Evolutionary conservation across 805 yeast genomes (phyloP).

Genomic region (Starmerella sirachaensis): DNA sequence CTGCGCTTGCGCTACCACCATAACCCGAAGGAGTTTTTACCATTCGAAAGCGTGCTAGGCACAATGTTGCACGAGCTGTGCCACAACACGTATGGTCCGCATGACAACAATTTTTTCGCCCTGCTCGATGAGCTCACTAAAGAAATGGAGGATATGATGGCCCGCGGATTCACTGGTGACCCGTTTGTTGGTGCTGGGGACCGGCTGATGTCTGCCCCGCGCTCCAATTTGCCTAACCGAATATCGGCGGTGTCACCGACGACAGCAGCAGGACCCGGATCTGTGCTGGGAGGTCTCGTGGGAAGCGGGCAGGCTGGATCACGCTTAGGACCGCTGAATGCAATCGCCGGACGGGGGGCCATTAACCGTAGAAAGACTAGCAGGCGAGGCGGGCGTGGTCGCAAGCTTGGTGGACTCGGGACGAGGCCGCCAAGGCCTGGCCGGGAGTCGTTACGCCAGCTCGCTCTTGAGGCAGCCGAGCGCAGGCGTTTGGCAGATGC

Average conservation of each 20-base stretch:
- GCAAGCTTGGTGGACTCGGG: conserved; percentile 32
- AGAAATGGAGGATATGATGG: conserved; percentile 33
- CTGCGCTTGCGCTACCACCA: conserved; percentile 53
- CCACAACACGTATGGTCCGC: conserved; percentile 73
- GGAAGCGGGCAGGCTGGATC: too few relatives aligned
- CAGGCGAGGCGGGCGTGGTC: conserved; percentile 22
- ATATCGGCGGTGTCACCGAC: neutral
- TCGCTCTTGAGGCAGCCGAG: conserved; percentile 52
- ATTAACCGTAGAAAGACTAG: neutral
- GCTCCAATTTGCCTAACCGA: neutral
- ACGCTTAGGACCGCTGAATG: too few relatives aligned
- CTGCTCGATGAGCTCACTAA: conserved; percentile 49
- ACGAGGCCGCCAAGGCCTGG: conserved; percentile 27
- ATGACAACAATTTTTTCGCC: conserved; percentile 57
- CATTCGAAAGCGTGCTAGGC: conserved; percentile 54
- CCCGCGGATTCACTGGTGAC: conserved; percentile 35
- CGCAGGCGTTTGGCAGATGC: conserved; percentile 32
- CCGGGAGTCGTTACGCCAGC: conserved; percentile 30
- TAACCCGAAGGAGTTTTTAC: conserved; percentile 43
- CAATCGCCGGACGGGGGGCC: too few relatives aligned
- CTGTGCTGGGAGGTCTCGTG: conserved; percentile 3
- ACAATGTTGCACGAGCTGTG: conserved; percentile 82
- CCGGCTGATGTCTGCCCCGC: conserved; percentile 32
- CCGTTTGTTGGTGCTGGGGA: conserved; percentile 41
- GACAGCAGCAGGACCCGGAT: too few relatives aligned